These are phyloP conservation scores for Arthrinium puccinioides DNA, from an alignment of 2,329 filamentous ascomycete genomes.

Conservation along the genomic window DNA sequence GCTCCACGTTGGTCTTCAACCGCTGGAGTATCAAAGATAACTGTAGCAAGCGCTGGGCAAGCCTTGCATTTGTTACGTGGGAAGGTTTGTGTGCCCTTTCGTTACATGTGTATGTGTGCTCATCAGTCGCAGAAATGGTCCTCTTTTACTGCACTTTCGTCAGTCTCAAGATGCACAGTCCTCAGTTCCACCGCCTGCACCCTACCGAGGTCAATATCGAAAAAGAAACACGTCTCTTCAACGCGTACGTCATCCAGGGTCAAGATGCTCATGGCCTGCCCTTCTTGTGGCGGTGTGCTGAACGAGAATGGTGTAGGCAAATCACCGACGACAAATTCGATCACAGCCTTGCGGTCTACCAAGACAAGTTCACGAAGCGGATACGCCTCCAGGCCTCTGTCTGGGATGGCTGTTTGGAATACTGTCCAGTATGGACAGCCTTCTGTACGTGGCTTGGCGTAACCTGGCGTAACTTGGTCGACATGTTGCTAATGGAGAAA, in stretches of 20 bases:
- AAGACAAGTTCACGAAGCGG: constrained; percentile 39
- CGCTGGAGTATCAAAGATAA: constrained; percentile 40
- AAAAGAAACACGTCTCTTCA: constrained; percentile 45
- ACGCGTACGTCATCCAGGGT: constrained; percentile 50
- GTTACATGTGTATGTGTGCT: background rate
- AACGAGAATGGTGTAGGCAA: constrained; percentile 28
- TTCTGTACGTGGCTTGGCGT: constrained; percentile 39
- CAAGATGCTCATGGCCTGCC: too few species aligned
- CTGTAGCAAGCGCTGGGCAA: constrained; percentile 44
- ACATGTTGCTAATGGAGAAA: background rate
- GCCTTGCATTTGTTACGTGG: constrained; percentile 51
- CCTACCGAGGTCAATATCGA: constrained; percentile 38
- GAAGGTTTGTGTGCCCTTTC: constrained; percentile 40
- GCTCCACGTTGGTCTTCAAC: constrained; percentile 38
- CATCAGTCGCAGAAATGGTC: constrained; percentile 40
- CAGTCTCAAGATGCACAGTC: constrained; percentile 45
- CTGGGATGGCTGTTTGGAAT: constrained; percentile 44
- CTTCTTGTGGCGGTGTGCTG: background rate
- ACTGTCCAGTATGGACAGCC: constrained; percentile 57
- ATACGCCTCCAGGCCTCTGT: constrained; percentile 50
- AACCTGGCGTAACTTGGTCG: background rate
- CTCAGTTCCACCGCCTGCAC: constrained; percentile 33
- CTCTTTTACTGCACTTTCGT: constrained; percentile 53
- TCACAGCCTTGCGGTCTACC: constrained; percentile 46
- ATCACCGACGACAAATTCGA: constrained; percentile 49